phyloP scores from a whole-genome alignment of 2,329 filamentous ascomycete genomes.

The Ambrosiella beaveri region DNA sequence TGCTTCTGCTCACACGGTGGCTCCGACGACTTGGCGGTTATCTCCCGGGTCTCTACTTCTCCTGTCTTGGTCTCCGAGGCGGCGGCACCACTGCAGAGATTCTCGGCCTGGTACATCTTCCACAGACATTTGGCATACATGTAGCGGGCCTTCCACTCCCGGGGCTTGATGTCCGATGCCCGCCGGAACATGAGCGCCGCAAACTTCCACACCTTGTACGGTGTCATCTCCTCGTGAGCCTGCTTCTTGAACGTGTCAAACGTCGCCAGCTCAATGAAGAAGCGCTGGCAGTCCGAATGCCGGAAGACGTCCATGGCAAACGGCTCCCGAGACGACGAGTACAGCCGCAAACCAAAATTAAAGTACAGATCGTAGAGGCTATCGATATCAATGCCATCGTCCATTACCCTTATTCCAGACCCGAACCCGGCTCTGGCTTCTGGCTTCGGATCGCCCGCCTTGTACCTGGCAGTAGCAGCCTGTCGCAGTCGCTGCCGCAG shows the following conservation, averaged over 20 bases:
- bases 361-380: conserved; percentile 38
- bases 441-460: not conserved
- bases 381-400: conserved; percentile 8
- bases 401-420: not conserved
- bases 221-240: conserved; percentile 37
- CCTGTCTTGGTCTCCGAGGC: not conserved
- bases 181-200: conserved; percentile 38
- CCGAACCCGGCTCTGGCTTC: not conserved
- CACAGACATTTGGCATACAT: conserved; percentile 46
- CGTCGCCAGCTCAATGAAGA: conserved; percentile 35
- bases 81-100: conserved; percentile 15
- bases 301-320: conserved; percentile 46
- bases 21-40: not conserved
- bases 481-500: conserved; percentile 1
- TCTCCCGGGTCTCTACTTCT: not conserved
- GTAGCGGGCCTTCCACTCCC: conserved; percentile 43
- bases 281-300: conserved; percentile 38
- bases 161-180: conserved; percentile 35
- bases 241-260: conserved; percentile 34
- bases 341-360: conserved; percentile 44
- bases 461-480: not conserved
- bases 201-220: conserved; percentile 45
- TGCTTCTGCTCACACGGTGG: conserved; percentile 11
- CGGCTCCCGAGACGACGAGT: conserved; percentile 43
- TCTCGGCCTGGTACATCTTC: conserved; percentile 41